Evolutionary conservation across 495 filamentous ascomycete species (phyloP), one percentile per base, ranked within the genome.

Genomic region (Opeltia flavorubescens): DNA sequence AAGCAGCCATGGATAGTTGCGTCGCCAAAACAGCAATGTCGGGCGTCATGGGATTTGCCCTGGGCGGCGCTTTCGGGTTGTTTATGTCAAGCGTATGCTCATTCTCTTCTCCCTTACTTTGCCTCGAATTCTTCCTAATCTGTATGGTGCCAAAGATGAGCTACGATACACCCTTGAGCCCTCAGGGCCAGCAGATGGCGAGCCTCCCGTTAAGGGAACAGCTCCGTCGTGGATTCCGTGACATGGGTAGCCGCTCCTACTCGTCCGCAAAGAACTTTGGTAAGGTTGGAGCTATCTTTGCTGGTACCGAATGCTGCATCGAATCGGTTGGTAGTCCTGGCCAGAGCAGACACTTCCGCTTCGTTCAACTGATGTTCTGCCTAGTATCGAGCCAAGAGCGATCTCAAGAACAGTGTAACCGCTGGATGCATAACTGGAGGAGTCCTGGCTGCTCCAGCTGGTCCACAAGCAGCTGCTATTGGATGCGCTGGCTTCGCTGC

Each of bases 401-500:
- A 96, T 64, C 61, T 96, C 33, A 78, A 70, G 46, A 98, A 98
- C 68, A 86, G 87, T 27, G 76, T 89, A 5, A 74, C 80, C 6
- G 85, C 89, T 2, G 91, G 91, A 0, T 96, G 93, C 63, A 64
- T 95, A 18, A 96, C 91, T 5, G 91, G 91, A 9, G 91, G 87
- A 13, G 82, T 84, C 28, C 62, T 96, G 44, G 89, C 84, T 25
- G 75, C 78, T 11, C 82, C 81, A 59, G 89, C 84, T 2, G 91
- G 91, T 3, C 91, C 91, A 3, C 85, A 93, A 62, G 93, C 91
- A 20, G 86, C 84, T 18, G 85, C 81, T 5, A 65, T 88, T 17
- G 91, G 91, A 5, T 96, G 93, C 64, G 87, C 77, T 4, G 91
- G 91, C 5, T 96, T 98, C 62, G 91, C 91, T 41, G 93, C 88